Conservation (phyloP, 305 asterid genomes). For the Ruellia speciosa region DNA sequence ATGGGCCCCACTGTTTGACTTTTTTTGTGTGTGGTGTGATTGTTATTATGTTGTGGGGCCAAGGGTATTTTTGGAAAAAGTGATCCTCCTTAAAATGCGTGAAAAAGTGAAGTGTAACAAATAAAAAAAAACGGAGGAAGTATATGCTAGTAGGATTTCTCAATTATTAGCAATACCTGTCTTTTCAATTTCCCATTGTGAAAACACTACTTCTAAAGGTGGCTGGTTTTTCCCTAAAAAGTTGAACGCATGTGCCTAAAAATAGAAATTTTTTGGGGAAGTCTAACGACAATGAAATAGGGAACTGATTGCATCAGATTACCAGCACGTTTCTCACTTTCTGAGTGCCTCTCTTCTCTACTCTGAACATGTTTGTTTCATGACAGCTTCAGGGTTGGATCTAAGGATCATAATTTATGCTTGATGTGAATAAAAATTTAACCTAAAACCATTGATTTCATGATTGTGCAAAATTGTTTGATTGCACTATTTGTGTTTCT, state of each 20-base stretch:
- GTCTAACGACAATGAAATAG: neutral
- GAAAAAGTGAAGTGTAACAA: too few relatives aligned
- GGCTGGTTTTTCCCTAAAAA: neutral
- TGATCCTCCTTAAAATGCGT: too few relatives aligned
- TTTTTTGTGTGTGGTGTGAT: too few relatives aligned
- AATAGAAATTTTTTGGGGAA: neutral
- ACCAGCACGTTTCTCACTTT: neutral
- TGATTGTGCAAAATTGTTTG: neutral
- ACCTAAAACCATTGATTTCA: neutral
- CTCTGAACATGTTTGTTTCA: neutral
- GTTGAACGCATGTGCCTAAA: too few relatives aligned
- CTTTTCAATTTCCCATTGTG: neutral
- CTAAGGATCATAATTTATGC: neutral
- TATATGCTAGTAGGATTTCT: neutral
- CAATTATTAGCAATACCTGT: neutral
- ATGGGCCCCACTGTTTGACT: too few relatives aligned
- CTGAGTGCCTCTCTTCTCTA: neutral
- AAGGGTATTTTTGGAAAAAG: too few relatives aligned
- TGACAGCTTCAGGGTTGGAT: neutral
- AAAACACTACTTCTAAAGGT: neutral
- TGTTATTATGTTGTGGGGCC: too few relatives aligned
- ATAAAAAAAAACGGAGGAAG: too few relatives aligned
- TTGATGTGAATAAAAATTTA: conserved; percentile 1
- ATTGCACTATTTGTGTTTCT: neutral
- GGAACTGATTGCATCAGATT: neutral